Conservation (phyloP, 1,139 yeast genomes). For the Sugiyamaella xylanicola region DNA sequence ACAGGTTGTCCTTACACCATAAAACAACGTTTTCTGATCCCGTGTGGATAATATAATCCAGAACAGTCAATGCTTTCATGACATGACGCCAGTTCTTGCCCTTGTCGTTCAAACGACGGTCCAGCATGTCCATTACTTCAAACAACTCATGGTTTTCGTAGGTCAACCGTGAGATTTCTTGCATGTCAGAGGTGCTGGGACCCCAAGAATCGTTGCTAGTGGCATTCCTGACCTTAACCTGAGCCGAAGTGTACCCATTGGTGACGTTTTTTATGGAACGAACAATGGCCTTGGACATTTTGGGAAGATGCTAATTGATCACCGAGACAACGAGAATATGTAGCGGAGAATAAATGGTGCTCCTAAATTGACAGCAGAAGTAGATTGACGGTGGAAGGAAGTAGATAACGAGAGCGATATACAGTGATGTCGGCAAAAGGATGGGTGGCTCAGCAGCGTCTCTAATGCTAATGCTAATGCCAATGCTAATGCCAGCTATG, state of each 20-base stretch:
- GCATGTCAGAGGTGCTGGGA: slow-evolving; percentile 81
- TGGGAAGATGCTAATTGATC: neutral
- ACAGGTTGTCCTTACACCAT: slow-evolving; percentile 92
- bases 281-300: slow-evolving; percentile 74
- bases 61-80: slow-evolving; percentile 76
- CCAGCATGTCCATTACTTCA: slow-evolving; percentile 95
- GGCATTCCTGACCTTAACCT: slow-evolving; percentile 87
- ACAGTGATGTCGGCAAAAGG: too few relatives aligned
- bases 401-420: too few relatives aligned
- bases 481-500: too few relatives aligned
- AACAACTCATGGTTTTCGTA: slow-evolving; percentile 76
- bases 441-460: too few relatives aligned
- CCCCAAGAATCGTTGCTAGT: slow-evolving; percentile 89
- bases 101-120: slow-evolving; percentile 89
- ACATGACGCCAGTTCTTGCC: slow-evolving; percentile 99
- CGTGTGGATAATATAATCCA: slow-evolving; percentile 82
- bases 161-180: slow-evolving; percentile 76
- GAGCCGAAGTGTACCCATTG: slow-evolving; percentile 86
- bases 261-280: slow-evolving; percentile 92
- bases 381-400: too few relatives aligned
- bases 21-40: slow-evolving; percentile 91
- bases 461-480: too few relatives aligned
- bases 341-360: too few relatives aligned
- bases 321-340: too few relatives aligned
- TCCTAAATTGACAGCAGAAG: too few relatives aligned